Conservation (phyloP, 805 yeast species). For the Hanseniaspora thailandica region DNA sequence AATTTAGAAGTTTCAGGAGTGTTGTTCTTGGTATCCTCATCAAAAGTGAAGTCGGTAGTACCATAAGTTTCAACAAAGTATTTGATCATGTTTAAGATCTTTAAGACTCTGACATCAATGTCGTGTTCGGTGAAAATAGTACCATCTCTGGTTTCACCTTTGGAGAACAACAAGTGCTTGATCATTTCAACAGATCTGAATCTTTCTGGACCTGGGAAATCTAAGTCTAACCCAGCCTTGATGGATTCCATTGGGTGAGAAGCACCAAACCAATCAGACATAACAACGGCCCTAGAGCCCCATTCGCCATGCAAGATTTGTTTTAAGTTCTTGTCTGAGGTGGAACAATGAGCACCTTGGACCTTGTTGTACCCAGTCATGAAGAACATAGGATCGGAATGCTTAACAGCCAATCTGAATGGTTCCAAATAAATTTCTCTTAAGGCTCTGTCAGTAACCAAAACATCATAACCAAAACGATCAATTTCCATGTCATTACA, state of each 20-base stretch:
- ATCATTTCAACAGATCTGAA: constrained; percentile 33
- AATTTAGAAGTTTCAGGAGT: constrained; percentile 37
- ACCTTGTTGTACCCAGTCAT: constrained; percentile 57
- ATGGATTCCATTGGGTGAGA: constrained; percentile 38
- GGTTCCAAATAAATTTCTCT: constrained; percentile 56
- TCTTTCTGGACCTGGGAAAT: constrained; percentile 54
- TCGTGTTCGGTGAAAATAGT: constrained; percentile 18
- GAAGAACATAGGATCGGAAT: constrained; percentile 41
- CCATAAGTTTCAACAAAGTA: constrained; percentile 23
- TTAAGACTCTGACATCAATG: constrained; percentile 39
- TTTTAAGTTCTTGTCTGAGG: constrained; percentile 33
- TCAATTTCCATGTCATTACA: constrained; percentile 53
- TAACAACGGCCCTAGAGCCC: constrained; percentile 43
- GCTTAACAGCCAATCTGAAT: constrained; percentile 46
- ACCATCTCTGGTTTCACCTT: constrained; percentile 29
- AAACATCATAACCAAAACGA: constrained; percentile 37
- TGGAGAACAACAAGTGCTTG: constrained; percentile 33
- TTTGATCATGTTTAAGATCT: constrained; percentile 39
- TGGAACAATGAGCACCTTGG: constrained; percentile 49
- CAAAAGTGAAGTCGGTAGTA: neutral
- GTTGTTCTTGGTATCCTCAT: constrained; percentile 28
- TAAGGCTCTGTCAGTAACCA: constrained; percentile 47
- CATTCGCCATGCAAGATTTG: constrained; percentile 45
- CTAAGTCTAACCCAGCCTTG: constrained; percentile 48
- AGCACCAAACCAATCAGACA: constrained; percentile 58